Base-by-base conservation (phyloP, 805 yeast species). In the Hanseniaspora occidentalis region DNA sequence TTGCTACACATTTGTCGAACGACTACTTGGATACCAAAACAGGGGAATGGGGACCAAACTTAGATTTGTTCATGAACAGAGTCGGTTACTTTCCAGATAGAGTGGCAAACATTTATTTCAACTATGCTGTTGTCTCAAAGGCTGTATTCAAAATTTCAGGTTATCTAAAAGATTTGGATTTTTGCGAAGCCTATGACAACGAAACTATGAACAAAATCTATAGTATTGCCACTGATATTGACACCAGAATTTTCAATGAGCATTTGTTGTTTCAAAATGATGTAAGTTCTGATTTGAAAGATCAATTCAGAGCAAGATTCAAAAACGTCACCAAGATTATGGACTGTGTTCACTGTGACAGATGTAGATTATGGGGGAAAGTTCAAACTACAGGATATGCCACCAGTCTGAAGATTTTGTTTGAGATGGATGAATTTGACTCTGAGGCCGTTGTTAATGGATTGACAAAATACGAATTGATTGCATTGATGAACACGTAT, bases 281-380 rank as follows among this genome's bases (percentile, higher is more conserved):
- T 27, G 51, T 57, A n/a, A 54, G 54, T 40, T 52, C 57, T 3
- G 62, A 59, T 2, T 69, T 89, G 43, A 92, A 92, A 52, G 79
- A 79, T 47, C 97, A 92, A 51, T 88, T 92, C 64, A 73, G 89
- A 45, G 61, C 72, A 29, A 79, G 94, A 39, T 94, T 92, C 60
- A 79, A 77, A 54, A 92, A 92, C 56, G 94, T 92, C 19, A 79
- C 94, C 17, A 79, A 84, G 38, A 76, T 92, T 35, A 92, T 92
- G 96, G 96, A 89, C 59, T 92, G 99, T 65, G 97, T 92, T 31
- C 96, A 95, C 29, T 92, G 99, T 66, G 98, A 92, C 57, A 71
- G 96, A 56, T 92, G 99, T 60, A 74, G 96, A 53, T 67, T 92
- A 61, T 92, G 99, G 99, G 98, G 98, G 8, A 92, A 92, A 60